These are phyloP conservation scores for Yamadazyma kanchanaburiensis DNA, from an alignment of 1,139 yeast species.

Conservation along the genomic window DNA sequence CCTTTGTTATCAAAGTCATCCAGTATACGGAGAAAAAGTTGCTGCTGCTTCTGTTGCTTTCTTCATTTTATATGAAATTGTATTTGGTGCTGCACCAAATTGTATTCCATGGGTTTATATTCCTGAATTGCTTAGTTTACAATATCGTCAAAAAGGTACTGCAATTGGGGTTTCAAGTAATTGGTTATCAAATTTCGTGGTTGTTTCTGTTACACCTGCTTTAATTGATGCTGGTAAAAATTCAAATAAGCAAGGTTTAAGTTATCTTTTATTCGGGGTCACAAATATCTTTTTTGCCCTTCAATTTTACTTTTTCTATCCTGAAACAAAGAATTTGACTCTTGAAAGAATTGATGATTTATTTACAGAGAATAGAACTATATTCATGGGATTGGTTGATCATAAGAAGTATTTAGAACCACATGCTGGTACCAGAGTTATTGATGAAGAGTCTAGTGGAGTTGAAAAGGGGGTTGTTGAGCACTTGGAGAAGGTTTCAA, in stretches of 20 bases:
- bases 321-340: slow-evolving; percentile 47
- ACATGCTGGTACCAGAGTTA: too few species aligned
- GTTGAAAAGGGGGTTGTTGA: slow-evolving; percentile 6
- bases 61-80: slow-evolving; percentile 10
- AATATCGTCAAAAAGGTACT: slow-evolving; percentile 24
- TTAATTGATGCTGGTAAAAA: slow-evolving; percentile 16
- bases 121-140: slow-evolving; percentile 19
- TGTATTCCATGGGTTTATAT: slow-evolving; percentile 28
- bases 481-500: slow-evolving; percentile 6
- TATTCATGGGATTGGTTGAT: slow-evolving; percentile 12
- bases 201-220: slow-evolving; percentile 28
- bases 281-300: slow-evolving; percentile 27
- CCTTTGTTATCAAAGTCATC: slow-evolving; percentile 5
- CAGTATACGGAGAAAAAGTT: slow-evolving; percentile 1
- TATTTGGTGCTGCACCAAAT: slow-evolving; percentile 20
- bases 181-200: slow-evolving; percentile 37
- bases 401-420: slow-evolving; percentile 3
- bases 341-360: slow-evolving; percentile 41
- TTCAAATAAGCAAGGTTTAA: slow-evolving; percentile 12
- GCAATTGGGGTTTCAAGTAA: slow-evolving; percentile 33
- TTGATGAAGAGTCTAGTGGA: too few species aligned
- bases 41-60: slow-evolving; percentile 15
- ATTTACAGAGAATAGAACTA: slow-evolving; percentile 20
- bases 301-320: slow-evolving; percentile 35
- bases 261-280: slow-evolving; percentile 7